Percentiles rank a stretch among this genome's conserved stretches.
Conservation (phyloP, 2,329 filamentous ascomycete species). For the Xylariaceae sp. region DNA sequence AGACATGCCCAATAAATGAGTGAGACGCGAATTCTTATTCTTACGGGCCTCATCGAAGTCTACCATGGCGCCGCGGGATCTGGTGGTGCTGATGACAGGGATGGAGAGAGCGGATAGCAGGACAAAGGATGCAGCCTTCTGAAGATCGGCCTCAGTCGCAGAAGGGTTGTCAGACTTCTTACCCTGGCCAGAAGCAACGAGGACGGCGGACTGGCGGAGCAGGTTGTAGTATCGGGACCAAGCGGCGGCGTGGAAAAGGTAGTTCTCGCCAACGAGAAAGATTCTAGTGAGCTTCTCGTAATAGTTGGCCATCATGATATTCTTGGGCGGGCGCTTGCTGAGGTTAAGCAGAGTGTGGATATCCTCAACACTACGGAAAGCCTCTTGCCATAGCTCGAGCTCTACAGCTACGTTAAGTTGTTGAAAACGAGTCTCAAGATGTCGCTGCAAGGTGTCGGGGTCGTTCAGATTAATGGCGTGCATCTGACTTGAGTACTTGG, state of each 20-base stretch:
- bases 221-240: constrained; percentile 98
- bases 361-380: constrained; percentile 98
- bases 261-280: constrained; percentile 98
- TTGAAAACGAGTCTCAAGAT: constrained; percentile 96
- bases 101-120: constrained; percentile 94
- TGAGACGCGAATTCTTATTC: constrained; percentile 98
- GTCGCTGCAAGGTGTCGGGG: constrained; percentile 92
- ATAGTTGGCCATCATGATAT: constrained; percentile 99
- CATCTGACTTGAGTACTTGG: constrained; percentile 99
- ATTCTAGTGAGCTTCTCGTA: constrained; percentile 99
- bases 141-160: constrained; percentile 83
- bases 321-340: constrained; percentile 97
- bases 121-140: constrained; percentile 93
- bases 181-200: constrained; percentile 80
- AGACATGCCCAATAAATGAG: constrained; percentile 91
- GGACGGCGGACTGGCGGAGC: constrained; percentile 81
- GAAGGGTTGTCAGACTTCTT: constrained; percentile 94
- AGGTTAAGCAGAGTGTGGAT: constrained; percentile 96
- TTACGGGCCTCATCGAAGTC: constrained; percentile 96
- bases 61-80: constrained; percentile 91
- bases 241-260: constrained; percentile 96
- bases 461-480: constrained; percentile 99
- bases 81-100: constrained; percentile 96
- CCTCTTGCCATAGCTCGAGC: constrained; percentile 97
- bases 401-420: constrained; percentile 98